These are phyloP conservation scores for Cynanchum wilfordii DNA, from an alignment of 257 asterid genomes.

Conservation along the genomic window DNA sequence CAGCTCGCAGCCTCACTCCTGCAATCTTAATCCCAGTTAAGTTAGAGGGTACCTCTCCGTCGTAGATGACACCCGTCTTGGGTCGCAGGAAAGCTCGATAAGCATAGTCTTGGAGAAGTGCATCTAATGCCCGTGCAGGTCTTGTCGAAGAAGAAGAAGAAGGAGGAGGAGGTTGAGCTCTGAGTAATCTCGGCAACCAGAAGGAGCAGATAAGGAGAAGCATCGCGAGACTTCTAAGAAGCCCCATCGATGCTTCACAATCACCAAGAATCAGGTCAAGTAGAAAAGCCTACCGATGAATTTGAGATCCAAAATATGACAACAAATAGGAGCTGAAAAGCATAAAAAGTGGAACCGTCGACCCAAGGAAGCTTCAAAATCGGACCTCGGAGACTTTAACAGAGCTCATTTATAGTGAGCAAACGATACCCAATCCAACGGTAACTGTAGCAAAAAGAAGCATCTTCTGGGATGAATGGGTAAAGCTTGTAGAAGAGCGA, in stretches of 20 bases:
- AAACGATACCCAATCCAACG: not conserved
- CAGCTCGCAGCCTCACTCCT: constrained; percentile 64
- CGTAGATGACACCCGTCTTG: constrained; percentile 49
- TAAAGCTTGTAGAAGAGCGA: constrained; percentile 9
- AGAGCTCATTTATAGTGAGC: not conserved
- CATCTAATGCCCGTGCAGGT: constrained; percentile 45
- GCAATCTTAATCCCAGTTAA: constrained; percentile 57
- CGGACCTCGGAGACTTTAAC: not conserved
- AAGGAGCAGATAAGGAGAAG: constrained; percentile 27
- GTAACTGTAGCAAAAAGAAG: constrained; percentile 13
- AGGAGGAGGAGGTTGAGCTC: constrained; percentile 29
- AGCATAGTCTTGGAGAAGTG: constrained; percentile 53
- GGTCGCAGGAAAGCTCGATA: constrained; percentile 45
- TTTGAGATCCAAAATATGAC: constrained; percentile 5
- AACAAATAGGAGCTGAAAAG: not conserved
- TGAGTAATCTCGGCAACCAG: constrained; percentile 23
- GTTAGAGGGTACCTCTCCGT: constrained; percentile 45
- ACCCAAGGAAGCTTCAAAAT: not conserved
- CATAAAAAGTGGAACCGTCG: not conserved
- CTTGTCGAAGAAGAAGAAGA: constrained; percentile 21
- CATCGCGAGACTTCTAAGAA: constrained; percentile 36
- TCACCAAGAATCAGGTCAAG: not conserved
- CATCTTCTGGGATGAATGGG: not conserved
- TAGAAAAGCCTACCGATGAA: not conserved
- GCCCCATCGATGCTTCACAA: constrained; percentile 40